Evolutionary conservation across 805 yeast genomes (phyloP).

Genomic region (Zygosaccharomyces lentus): DNA sequence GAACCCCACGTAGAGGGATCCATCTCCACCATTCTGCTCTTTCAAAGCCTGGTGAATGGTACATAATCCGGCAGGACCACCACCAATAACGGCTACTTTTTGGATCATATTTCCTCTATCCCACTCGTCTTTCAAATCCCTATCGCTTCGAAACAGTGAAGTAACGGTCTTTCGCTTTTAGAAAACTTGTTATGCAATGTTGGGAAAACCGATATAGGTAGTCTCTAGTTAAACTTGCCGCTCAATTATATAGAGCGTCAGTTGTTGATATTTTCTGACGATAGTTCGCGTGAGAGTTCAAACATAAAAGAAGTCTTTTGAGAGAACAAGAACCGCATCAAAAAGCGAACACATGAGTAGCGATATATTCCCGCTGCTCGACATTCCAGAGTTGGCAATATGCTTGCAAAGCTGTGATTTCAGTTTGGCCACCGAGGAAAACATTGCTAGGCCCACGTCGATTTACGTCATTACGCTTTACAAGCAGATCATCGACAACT

Average conservation of each 20-base stretch:
- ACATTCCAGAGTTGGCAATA: constrained; percentile 51
- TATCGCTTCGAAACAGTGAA: too few species aligned
- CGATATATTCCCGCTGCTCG: constrained; percentile 61
- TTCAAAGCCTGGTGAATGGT: constrained; percentile 14
- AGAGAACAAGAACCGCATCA: not conserved
- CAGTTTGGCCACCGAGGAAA: constrained; percentile 52
- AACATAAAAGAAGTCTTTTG: not conserved
- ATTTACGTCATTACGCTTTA: constrained; percentile 51
- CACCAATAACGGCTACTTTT: constrained; percentile 22
- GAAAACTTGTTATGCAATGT: too few species aligned
- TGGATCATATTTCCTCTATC: constrained; percentile 12
- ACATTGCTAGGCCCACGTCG: constrained; percentile 53
- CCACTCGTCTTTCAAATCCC: not conserved
- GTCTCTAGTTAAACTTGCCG: not conserved
- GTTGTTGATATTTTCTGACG: not conserved
- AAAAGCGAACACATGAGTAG: constrained; percentile 24
- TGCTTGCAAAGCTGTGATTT: constrained; percentile 62
- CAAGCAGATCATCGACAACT: constrained; percentile 58
- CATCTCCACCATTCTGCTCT: constrained; percentile 23
- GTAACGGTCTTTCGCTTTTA: too few species aligned
- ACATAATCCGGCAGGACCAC: constrained; percentile 22
- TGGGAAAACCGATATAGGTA: too few species aligned
- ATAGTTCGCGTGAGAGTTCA: not conserved
- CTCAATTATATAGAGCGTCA: not conserved
- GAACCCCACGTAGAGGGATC: constrained; percentile 37